A percentile compares a stretch with the other conserved stretches of the same genome.
These are phyloP conservation scores for Thecaphora frezii DNA, from an alignment of 1,284 basidiomycete genomes.

Conservation along the genomic window DNA sequence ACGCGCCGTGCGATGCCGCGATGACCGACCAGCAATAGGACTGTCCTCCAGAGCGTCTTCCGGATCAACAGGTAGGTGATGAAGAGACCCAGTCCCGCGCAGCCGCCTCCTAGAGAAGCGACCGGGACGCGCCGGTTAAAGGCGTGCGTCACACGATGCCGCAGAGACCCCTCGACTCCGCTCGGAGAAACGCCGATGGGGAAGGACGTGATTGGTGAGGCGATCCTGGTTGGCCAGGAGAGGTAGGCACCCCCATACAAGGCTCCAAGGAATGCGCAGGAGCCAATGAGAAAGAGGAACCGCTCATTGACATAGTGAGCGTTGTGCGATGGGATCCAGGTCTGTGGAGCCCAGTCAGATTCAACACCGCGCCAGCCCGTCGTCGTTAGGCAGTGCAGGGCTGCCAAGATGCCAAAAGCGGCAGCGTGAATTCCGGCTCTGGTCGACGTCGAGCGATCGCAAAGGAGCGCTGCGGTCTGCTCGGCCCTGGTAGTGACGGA, in stretches of 20 bases:
- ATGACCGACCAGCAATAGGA: constrained; percentile 33
- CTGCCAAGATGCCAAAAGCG: constrained; percentile 13
- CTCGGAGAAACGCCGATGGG: background rate
- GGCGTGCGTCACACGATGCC: constrained; percentile 14
- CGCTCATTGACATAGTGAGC: constrained; percentile 47
- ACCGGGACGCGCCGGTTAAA: constrained; percentile 7
- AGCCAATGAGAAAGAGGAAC: constrained; percentile 23
- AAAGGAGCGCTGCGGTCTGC: constrained; percentile 7
- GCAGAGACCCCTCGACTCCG: constrained; percentile 9
- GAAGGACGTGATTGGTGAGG: constrained; percentile 1
- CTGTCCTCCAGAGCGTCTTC: constrained; percentile 29
- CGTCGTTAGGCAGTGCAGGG: constrained; percentile 12
- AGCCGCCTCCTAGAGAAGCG: background rate
- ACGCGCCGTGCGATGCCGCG: constrained; percentile 24
- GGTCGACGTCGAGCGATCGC: background rate
- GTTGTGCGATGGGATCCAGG: constrained; percentile 37
- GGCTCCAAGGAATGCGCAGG: constrained; percentile 13
- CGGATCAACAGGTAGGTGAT: constrained; percentile 27
- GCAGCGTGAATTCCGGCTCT: constrained; percentile 5
- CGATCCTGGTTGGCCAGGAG: constrained; percentile 7
- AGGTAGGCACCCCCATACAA: constrained; percentile 22
- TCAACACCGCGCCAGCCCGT: constrained; percentile 2
- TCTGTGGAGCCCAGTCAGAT: constrained; percentile 23
- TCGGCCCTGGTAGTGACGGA: constrained; percentile 7
- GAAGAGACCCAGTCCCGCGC: constrained; percentile 4